Evolutionary conservation across 1,284 basidiomycete species (phyloP), one percentile per base, ranked within the genome.

Genomic region (Fomitopsis schrenkii): DNA sequence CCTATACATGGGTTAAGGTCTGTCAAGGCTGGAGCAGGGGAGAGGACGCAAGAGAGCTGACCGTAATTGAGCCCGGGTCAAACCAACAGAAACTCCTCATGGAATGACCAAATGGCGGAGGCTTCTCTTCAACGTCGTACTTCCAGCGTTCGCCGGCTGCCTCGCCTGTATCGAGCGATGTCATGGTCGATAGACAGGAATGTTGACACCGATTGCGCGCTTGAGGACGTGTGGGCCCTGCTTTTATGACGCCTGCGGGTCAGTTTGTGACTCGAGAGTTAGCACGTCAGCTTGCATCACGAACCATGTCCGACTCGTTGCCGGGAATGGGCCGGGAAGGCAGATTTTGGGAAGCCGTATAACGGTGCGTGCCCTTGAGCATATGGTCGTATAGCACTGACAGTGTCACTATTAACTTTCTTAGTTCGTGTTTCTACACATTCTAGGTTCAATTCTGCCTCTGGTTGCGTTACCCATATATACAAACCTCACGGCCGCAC

Each of bases 21-120:
- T 17, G 17, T 22, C 0, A 17, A 26, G 2, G 22, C 9, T 57
- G 28, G 44, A 9, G 9, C 3, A 6, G 44, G 17, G n/a, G 62
- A 78, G 22, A 22, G 22, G 22, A 22, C 22, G 22, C 22, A 22
- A 22, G 22, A 22, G 22, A 22, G 22, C 22, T 54, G 46, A 83
- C 87, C 88, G 60, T 88, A 76, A 69, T 89, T 89, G 59, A 89
- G 36, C 78, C 76, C 2, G 81, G 72, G 50, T 83, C 82, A 57
- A 91, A 83, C 12, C 74, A 76, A 70, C 84, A 91, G 66, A 84
- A 81, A 60, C 83, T 76, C 61, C 80, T 79, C 72, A 88, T 76
- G 2, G 71, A 74, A 67, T 83, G 83, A 0, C 89, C 88, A 66
- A 91, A 90, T 1, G 74, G 64, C 1, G 83, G 83, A 1, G 81